Evolutionary conservation across 2,329 filamentous ascomycete species (phyloP), one percentile per base, ranked within the genome.

Genomic region (Aureobasidium melanogenum): DNA sequence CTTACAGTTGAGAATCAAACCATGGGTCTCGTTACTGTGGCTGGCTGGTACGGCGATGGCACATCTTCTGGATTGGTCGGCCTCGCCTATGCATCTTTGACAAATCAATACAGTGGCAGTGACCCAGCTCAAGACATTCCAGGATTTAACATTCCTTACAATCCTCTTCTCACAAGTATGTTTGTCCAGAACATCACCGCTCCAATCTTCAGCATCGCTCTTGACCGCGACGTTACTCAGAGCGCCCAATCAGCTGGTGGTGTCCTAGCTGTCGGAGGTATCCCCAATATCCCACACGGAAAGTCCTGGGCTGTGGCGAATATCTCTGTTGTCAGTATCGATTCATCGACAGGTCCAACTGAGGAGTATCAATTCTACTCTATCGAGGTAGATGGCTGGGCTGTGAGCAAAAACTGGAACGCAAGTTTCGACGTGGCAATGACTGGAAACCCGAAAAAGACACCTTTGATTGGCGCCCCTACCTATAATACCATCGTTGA

Each of bases 81-180:
- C 0, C 72, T 84, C 14, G 79, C 74, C 1, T 83, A 80, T 65
- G 76, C 78, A 8, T 71, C 74, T 15, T 66, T 82, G 44, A 82
- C 80, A 0, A 76, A 74, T 24, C 73, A 76, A 28, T 74, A 71
- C 59, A 28, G 59, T 8, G 73, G 73, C 39, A 66, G 65, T 17
- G 63, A 70, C 47, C 66, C 69, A 1, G 62, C 52, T 19, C 17
- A 51, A 14, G 66, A 71, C 47, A 52, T 58, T n/a, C 32, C 65
- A 65, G 61, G 67, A 61, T 57, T 43, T 14, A 46, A 59, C 15
- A 44, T 72, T 66, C 50, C 68, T 0, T 84, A 83, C 69, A 73
- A 77, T 57, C 78, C 81, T 0, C 66, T 83, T n/a, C 76, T 84
- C 65, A 78, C 74, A 8, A 79, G 72, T 38, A 78, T 83, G 76